Conservation (phyloP, 2,329 filamentous ascomycete genomes). For the Fusarium burgessii region DNA sequence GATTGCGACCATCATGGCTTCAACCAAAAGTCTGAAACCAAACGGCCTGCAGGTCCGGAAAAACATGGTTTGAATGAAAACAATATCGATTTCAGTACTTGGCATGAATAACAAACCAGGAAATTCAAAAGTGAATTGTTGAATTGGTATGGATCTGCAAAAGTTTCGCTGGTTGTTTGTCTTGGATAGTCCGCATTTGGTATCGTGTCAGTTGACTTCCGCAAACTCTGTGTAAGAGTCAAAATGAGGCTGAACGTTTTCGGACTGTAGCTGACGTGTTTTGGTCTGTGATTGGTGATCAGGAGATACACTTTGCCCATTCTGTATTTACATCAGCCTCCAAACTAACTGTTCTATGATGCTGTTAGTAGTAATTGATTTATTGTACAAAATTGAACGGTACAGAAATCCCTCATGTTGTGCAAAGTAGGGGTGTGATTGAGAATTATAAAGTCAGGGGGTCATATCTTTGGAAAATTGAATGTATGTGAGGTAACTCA, state of each 20-base stretch:
- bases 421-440: background rate
- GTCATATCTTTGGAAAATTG: background rate
- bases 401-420: background rate
- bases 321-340: conserved; percentile 1
- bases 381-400: background rate
- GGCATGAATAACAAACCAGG: background rate
- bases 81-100: background rate
- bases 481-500: background rate
- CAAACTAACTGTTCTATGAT: conserved; percentile 15
- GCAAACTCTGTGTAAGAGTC: background rate
- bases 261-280: conserved; percentile 13
- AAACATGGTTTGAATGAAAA: background rate
- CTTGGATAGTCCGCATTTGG: conserved; percentile 15
- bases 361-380: background rate
- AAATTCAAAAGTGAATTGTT: background rate
- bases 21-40: background rate
- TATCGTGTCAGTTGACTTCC: conserved; percentile 6
- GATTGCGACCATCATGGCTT: background rate
- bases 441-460: conserved; percentile 14
- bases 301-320: background rate
- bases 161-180: background rate
- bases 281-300: background rate
- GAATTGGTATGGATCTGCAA: conserved; percentile 27
- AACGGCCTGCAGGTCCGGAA: background rate
- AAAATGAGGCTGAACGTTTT: conserved; percentile 9